Evolutionary conservation across 257 asterid genomes (phyloP).

Genomic region (Agastache rugosa): DNA sequence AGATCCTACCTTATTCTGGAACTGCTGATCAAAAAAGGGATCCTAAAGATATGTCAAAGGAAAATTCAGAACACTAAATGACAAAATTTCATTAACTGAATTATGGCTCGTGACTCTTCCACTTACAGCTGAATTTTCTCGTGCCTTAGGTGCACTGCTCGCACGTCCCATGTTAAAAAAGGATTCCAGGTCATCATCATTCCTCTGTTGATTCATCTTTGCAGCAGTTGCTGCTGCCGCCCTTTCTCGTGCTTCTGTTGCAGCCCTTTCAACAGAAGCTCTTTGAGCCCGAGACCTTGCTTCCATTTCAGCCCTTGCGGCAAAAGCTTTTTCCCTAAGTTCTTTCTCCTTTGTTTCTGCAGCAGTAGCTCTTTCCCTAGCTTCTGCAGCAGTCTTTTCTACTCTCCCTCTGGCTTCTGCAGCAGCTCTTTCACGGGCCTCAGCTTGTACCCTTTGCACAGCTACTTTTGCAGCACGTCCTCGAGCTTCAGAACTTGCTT

Average conservation of each 20-base stretch:
- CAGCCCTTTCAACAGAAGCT: slow-evolving; percentile 88
- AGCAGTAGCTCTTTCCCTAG: slow-evolving; percentile 71
- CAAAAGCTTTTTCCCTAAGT: slow-evolving; percentile 66
- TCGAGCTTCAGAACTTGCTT: slow-evolving; percentile 79
- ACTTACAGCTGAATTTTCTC: slow-evolving; percentile 76
- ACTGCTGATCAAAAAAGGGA: slow-evolving; percentile 65
- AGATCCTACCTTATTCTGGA: slow-evolving; percentile 64
- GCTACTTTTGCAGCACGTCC: slow-evolving; percentile 90
- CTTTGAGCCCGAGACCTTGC: slow-evolving; percentile 88
- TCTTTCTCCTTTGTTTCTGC: slow-evolving; percentile 62
- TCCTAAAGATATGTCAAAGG: slow-evolving; percentile 55
- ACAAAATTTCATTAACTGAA: slow-evolving; percentile 18
- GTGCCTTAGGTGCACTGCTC: slow-evolving; percentile 82
- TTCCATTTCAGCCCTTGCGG: slow-evolving; percentile 68
- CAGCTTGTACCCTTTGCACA: slow-evolving; percentile 92
- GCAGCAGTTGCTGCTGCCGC: slow-evolving; percentile 68
- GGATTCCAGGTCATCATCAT: slow-evolving; percentile 85
- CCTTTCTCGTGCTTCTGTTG: slow-evolving; percentile 85
- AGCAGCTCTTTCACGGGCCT: slow-evolving; percentile 98
- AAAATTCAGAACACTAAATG: slow-evolving; percentile 21
- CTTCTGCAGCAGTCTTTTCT: slow-evolving; percentile 83
- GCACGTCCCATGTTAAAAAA: slow-evolving; percentile 84
- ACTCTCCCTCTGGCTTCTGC: slow-evolving; percentile 88
- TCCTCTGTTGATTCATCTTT: slow-evolving; percentile 72
- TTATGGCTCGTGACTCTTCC: slow-evolving; percentile 24